Evolutionary conservation across 2,329 filamentous ascomycete species (phyloP), one percentile per base, ranked within the genome.

Genomic region (Plenodomus biglobosus): DNA sequence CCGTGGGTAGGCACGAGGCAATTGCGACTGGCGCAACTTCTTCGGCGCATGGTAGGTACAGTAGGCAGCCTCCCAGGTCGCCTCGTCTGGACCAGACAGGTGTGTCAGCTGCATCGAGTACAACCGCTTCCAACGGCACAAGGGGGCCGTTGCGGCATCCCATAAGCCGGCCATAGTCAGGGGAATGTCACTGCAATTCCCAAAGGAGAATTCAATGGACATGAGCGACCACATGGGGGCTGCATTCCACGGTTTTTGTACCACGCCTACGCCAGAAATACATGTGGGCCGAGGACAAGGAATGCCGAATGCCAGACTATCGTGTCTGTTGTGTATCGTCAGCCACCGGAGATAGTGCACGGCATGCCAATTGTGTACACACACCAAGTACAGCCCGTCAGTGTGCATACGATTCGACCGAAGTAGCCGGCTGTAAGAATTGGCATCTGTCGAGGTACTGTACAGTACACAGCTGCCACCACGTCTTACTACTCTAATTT

Each of bases 291-390:
- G 24, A 20, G 39, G 30, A 32, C 32, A 46, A 40, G 40, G 38
- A 44, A 38, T 40, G 40, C 40, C 20, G 38, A 27, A 39, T 32
- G 42, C 40, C 42, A 42, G 42, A 34, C 35, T 27, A 30, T 42
- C 38, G 40, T 38, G 20, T n/a, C 21, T 46, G 42, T 40, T 16
- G 49, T 53, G 48, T 51, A 48, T 46, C 39, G 45, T 42, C 46
- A 52, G 49, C 44, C 40, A 43, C 38, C 42, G 48, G 52, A 50
- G 51, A 53, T 54, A 40, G 34, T 49, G 53, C 51, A 44, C 36
- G 46, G 43, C 51, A 53, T 50, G 46, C 47, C 42, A 48, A 45
- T 54, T 45, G 22, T 10, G 22, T 48, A 17, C 15, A 4, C 13
- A 17, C 32, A 36, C 32, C 32, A 13, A n/a, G n/a, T n/a, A n/a